phyloP scores from a whole-genome alignment of 129 eudicot genomes.

The Centrapalus pauciflorus region DNA sequence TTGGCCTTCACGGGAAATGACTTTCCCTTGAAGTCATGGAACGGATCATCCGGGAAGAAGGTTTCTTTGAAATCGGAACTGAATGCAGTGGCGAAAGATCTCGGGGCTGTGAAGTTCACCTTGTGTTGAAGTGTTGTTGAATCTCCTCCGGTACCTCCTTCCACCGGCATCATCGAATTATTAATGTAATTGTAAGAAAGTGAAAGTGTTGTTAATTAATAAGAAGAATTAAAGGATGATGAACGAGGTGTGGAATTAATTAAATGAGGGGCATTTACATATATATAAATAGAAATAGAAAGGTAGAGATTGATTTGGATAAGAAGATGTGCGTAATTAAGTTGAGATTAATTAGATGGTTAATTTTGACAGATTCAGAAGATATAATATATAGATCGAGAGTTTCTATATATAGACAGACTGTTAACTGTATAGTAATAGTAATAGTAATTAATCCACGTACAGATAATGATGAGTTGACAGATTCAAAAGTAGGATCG shows the following conservation, averaged over 20 bases:
- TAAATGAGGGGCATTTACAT: no score
- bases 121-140: conserved; percentile 19
- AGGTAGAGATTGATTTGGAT: no score
- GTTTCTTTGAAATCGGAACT: conserved; percentile 53
- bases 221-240: no score
- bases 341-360: conserved; percentile 15
- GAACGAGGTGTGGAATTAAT: no score
- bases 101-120: conserved; percentile 51
- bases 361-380: conserved; percentile 18
- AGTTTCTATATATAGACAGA: conserved; percentile 16
- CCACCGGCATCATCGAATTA: conserved; percentile 7
- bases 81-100: conserved; percentile 39
- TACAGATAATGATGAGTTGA: conserved; percentile 10
- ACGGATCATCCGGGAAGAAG: conserved; percentile 84
- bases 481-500: conserved; percentile 4
- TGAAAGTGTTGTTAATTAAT: conserved; percentile 3
- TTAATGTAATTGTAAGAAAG: conserved; percentile 4
- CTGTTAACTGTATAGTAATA: no score
- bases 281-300: no score
- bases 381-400: no score
- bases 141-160: conserved; percentile 4
- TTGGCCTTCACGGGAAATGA: conserved; percentile 28
- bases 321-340: conserved; percentile 14
- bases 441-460: conserved; percentile 6
- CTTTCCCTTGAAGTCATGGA: conserved; percentile 41